These are phyloP conservation scores for Dissophora globulifera DNA, from an alignment of 192 early-diverging fungal genomes.

Conservation along the genomic window DNA sequence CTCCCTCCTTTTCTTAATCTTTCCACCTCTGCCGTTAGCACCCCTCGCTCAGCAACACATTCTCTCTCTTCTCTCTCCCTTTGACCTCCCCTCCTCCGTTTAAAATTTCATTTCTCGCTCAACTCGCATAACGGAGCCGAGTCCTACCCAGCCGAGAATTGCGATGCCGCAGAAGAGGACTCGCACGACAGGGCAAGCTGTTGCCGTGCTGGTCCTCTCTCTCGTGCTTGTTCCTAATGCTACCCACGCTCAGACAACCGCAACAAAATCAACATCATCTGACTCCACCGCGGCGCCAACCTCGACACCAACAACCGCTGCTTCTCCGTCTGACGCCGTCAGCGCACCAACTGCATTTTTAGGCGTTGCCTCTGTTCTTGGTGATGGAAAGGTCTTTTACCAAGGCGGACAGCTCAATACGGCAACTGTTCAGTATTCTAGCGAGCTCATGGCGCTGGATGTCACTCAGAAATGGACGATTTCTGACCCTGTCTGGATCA, in stretches of 20 bases:
- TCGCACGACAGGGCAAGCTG: constrained; percentile 4
- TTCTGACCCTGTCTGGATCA: constrained; percentile 25
- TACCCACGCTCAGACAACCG: background rate
- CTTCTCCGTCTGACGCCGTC: background rate
- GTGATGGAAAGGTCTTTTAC: constrained; percentile 13
- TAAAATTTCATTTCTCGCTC: no score
- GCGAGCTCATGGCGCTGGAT: constrained; percentile 32
- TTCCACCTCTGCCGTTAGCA: no score
- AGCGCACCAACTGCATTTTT: constrained; percentile 12
- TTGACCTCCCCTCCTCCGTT: background rate
- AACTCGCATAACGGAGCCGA: background rate
- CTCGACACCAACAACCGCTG: background rate
- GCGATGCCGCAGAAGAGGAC: constrained; percentile 8
- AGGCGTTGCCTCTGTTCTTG: constrained; percentile 17
- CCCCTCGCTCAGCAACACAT: no score
- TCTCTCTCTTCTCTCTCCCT: constrained; percentile 7
- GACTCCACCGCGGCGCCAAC: background rate
- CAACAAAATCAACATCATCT: background rate
- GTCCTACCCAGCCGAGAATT: no score
- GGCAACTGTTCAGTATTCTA: background rate
- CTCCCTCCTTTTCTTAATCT: no score
- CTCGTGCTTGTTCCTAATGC: background rate
- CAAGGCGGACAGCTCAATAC: constrained; percentile 45
- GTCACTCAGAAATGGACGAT: constrained; percentile 19
- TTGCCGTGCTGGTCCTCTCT: background rate